Percentiles rank a stretch among this genome's conserved stretches.
phyloP scores from a whole-genome alignment of 140 eudicot genomes.

The Erigeron philadelphicus region DNA sequence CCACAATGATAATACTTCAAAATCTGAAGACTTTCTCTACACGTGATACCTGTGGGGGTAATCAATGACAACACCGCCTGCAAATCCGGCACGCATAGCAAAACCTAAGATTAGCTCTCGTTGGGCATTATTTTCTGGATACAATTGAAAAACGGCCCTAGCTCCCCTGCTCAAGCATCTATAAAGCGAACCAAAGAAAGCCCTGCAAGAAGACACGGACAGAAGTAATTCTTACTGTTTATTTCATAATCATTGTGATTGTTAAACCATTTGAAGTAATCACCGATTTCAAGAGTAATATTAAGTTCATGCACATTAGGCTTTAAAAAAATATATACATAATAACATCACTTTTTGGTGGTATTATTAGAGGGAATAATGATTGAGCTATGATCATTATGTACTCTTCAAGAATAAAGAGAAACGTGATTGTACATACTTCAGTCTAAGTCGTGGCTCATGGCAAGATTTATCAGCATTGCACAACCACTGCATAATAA shows the following conservation, averaged over 20 bases:
- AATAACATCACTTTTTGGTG: not conserved
- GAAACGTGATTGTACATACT: slow-evolving; percentile 44
- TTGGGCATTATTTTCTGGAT: slow-evolving; percentile 83
- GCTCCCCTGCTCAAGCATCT: slow-evolving; percentile 87
- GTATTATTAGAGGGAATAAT: not conserved
- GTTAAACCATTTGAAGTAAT: too few species aligned
- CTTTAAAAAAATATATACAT: not conserved
- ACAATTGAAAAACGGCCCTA: slow-evolving; percentile 72
- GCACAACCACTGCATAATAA: slow-evolving; percentile 73
- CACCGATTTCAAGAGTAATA: not conserved
- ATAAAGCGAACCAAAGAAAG: slow-evolving; percentile 83
- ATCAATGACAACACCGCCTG: slow-evolving; percentile 97
- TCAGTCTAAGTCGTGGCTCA: slow-evolving; percentile 83
- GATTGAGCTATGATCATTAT: slow-evolving; percentile 6
- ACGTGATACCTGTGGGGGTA: slow-evolving; percentile 81
- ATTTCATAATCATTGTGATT: too few species aligned
- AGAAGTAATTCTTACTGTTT: not conserved
- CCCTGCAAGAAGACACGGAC: slow-evolving; percentile 41
- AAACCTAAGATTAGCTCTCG: slow-evolving; percentile 71
- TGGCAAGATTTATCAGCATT: slow-evolving; percentile 97
- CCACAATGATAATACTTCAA: not conserved
- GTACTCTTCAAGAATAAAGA: not conserved
- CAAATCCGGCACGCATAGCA: slow-evolving; percentile 98
- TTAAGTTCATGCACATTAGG: too few species aligned
- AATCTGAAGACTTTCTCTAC: not conserved